phyloP scores from a whole-genome alignment of 2,329 filamentous ascomycete species.

The Gaeumannomyces sp. region DNA sequence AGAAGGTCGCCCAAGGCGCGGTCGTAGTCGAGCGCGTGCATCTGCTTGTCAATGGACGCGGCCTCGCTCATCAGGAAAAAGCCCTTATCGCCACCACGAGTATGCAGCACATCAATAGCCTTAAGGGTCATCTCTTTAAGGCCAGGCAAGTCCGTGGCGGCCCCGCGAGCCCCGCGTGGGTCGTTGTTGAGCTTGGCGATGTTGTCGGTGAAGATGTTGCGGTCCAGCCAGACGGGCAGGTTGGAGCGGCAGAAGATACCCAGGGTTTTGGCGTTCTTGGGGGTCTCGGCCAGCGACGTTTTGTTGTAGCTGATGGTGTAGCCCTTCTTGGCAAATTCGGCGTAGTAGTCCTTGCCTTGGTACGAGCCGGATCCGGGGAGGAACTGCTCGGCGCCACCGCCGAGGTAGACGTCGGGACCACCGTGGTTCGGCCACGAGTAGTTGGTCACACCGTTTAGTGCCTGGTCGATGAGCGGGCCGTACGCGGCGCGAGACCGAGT shows the following conservation, averaged over 20 bases:
- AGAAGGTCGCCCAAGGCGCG: constrained; percentile 78
- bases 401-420: constrained; percentile 76
- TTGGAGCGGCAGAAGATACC: constrained; percentile 72
- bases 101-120: constrained; percentile 71
- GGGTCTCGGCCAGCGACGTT: constrained; percentile 55
- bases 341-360: constrained; percentile 71
- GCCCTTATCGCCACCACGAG: constrained; percentile 59
- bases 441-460: constrained; percentile 69
- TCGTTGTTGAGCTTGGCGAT: constrained; percentile 60
- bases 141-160: constrained; percentile 70
- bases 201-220: constrained; percentile 72
- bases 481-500: constrained; percentile 65
- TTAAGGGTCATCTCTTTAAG: constrained; percentile 88
- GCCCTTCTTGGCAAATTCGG: constrained; percentile 63
- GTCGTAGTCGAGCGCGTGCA: constrained; percentile 81
- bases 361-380: constrained; percentile 58
- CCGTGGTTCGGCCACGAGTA: constrained; percentile 72
- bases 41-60: constrained; percentile 83
- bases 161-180: constrained; percentile 56
- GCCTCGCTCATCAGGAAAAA: constrained; percentile 88
- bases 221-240: constrained; percentile 80
- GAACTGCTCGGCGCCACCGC: constrained; percentile 79
- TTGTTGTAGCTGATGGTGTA: constrained; percentile 71
- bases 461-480: constrained; percentile 67
- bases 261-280: constrained; percentile 57